These are phyloP conservation scores for Argentina anserina DNA, from an alignment of 306 rosid species.

Conservation along the genomic window DNA sequence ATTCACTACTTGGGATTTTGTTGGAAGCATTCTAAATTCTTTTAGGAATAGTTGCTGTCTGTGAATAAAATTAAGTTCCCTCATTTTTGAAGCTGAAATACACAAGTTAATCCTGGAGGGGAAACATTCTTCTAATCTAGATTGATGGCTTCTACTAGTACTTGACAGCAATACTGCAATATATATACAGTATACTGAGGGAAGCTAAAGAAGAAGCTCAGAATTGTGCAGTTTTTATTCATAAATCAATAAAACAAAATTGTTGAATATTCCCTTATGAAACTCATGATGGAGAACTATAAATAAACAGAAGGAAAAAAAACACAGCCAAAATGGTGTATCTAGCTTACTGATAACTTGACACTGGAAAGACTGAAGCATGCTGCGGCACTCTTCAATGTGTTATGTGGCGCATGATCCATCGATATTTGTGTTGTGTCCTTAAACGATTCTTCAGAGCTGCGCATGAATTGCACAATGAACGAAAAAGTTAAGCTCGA, in stretches of 20 bases:
- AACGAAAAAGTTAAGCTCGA: background rate
- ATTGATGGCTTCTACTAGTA: background rate
- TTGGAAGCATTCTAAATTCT: slow-evolving; percentile 4
- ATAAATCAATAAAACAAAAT: slow-evolving; percentile 1
- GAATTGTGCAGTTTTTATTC: slow-evolving; percentile 15
- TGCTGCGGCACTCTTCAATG: slow-evolving; percentile 74
- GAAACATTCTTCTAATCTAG: background rate
- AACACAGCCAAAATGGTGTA: background rate
- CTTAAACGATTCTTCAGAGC: slow-evolving; percentile 69
- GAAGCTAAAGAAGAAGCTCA: background rate
- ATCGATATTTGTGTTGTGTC: slow-evolving; percentile 50
- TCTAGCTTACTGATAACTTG: slow-evolving; percentile 37
- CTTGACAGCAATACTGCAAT: background rate
- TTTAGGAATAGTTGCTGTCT: background rate
- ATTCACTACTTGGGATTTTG: slow-evolving; percentile 17
- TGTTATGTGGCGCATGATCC: slow-evolving; percentile 49
- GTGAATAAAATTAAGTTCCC: background rate
- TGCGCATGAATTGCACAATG: slow-evolving; percentile 19
- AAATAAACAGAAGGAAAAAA: background rate
- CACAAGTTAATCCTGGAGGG: background rate
- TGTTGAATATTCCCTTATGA: slow-evolving; percentile 14
- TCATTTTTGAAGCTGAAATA: background rate
- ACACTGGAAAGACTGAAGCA: slow-evolving; percentile 72
- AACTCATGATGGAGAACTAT: background rate
- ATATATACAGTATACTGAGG: background rate